Conservation (phyloP, 441 rosid species). For the Mallotus japonicus region DNA sequence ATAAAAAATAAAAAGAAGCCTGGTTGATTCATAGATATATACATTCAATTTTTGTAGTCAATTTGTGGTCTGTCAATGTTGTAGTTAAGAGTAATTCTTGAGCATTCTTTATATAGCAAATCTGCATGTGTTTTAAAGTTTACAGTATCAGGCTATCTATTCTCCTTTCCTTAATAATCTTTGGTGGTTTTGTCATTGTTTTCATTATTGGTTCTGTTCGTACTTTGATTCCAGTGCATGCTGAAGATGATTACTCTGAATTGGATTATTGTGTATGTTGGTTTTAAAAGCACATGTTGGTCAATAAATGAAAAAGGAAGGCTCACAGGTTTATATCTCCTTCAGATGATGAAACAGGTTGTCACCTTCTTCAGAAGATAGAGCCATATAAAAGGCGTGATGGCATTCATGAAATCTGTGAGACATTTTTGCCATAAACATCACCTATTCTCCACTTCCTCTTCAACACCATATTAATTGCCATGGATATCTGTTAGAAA, state of each 20-base stretch:
- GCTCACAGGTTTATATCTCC: slow-evolving; percentile 2
- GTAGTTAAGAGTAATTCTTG: neutral
- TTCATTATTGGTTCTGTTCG: neutral
- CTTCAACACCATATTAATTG: slow-evolving; percentile 35
- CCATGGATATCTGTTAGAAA: no score
- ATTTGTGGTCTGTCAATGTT: neutral
- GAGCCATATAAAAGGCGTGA: slow-evolving; percentile 4
- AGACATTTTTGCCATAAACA: slow-evolving; percentile 15
- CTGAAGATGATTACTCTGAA: neutral
- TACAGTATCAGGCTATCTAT: neutral
- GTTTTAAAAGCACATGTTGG: neutral
- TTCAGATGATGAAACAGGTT: slow-evolving; percentile 22
- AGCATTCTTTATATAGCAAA: neutral
- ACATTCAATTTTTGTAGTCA: neutral
- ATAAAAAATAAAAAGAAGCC: neutral
- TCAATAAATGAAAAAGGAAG: neutral
- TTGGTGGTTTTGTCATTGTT: neutral
- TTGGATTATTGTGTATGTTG: neutral
- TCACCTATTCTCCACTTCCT: slow-evolving; percentile 36
- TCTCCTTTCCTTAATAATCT: neutral
- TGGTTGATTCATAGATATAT: neutral
- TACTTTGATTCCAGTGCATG: neutral
- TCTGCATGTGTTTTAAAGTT: neutral
- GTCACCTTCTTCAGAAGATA: slow-evolving; percentile 20
- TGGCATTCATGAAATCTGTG: slow-evolving; percentile 26